These are phyloP conservation scores for Achlya hypogyna DNA, from an alignment of 352 stramenopile species.

Conservation along the genomic window DNA sequence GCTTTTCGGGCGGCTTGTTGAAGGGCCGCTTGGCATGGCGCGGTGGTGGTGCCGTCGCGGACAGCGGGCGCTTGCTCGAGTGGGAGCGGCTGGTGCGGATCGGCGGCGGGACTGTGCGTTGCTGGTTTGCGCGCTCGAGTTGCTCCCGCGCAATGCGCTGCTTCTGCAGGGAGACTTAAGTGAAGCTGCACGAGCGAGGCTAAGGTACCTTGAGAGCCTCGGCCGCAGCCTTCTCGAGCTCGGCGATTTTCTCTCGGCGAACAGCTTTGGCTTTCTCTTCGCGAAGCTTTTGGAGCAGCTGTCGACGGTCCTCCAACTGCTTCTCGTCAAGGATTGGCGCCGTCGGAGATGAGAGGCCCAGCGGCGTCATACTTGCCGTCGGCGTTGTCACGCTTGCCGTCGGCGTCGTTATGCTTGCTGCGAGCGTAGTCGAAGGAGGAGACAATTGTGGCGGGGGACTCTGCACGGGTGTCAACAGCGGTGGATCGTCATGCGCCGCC, in stretches of 20 bases:
- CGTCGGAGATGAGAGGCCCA: background rate
- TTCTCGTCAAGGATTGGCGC: background rate
- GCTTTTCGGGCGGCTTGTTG: background rate
- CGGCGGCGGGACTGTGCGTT: background rate
- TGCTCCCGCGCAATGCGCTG: slow-evolving; percentile 4
- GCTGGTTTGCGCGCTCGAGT: slow-evolving; percentile 1
- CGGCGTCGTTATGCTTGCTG: too few relatives aligned
- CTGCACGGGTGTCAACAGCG: too few relatives aligned
- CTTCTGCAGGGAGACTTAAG: background rate
- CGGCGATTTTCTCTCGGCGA: slow-evolving; percentile 11
- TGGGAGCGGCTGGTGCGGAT: background rate
- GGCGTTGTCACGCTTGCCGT: background rate
- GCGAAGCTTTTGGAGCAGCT: slow-evolving; percentile 8
- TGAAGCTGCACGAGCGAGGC: background rate
- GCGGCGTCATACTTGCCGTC: background rate
- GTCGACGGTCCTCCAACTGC: background rate
- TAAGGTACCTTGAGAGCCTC: slow-evolving; percentile 8
- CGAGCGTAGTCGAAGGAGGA: too few relatives aligned
- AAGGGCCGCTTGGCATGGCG: slow-evolving; percentile 1
- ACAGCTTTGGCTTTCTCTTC: slow-evolving; percentile 15
- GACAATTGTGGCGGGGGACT: too few relatives aligned
- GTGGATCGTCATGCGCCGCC: too few relatives aligned
- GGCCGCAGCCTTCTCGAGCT: slow-evolving; percentile 10
- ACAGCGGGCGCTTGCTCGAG: background rate
- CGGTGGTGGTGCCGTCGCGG: background rate